phyloP scores from a whole-genome alignment of 495 filamentous ascomycete genomes.

The Rhypophila decipiens region DNA sequence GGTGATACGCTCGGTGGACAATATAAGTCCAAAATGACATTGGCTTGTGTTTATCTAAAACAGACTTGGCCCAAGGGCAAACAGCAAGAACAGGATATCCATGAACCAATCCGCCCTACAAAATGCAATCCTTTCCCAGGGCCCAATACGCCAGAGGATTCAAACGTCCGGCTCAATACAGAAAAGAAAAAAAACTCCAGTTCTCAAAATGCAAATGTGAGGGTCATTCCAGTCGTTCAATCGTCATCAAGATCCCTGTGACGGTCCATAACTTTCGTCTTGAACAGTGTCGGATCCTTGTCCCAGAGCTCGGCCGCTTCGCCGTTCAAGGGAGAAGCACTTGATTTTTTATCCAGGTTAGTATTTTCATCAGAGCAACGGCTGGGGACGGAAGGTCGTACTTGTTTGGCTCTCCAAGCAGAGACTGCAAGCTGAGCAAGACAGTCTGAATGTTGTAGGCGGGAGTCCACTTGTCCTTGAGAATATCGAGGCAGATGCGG shows the following conservation, averaged over 20 bases:
- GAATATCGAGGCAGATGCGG: constrained; percentile 89
- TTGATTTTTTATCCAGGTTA: too few species aligned
- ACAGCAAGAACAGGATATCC: constrained; percentile 21
- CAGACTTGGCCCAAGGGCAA: constrained; percentile 11
- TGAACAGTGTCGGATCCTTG: constrained; percentile 78
- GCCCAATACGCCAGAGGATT: constrained; percentile 16
- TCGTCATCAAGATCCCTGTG: constrained; percentile 54
- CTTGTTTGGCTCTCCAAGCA: constrained; percentile 98
- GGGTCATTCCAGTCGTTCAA: constrained; percentile 16
- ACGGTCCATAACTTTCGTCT: constrained; percentile 56
- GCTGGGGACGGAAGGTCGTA: constrained; percentile 40
- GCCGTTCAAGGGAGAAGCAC: constrained; percentile 89
- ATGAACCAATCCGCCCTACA: constrained; percentile 25
- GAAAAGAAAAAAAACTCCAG: constrained; percentile 34
- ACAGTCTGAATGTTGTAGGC: constrained; percentile 94
- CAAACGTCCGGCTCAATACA: constrained; percentile 5
- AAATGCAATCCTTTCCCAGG: constrained; percentile 25
- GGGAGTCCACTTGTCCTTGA: constrained; percentile 95
- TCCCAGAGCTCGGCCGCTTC: constrained; percentile 97
- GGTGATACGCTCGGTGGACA: constrained; percentile 28
- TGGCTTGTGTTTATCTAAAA: too few species aligned
- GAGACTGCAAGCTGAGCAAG: constrained; percentile 85
- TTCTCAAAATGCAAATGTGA: constrained; percentile 24
- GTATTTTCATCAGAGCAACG: too few species aligned
- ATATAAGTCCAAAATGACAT: too few species aligned